A percentile compares a stretch with the other conserved stretches of the same genome.
Conservation (phyloP, 495 filamentous ascomycete genomes). For the Chaetomium tenue region DNA sequence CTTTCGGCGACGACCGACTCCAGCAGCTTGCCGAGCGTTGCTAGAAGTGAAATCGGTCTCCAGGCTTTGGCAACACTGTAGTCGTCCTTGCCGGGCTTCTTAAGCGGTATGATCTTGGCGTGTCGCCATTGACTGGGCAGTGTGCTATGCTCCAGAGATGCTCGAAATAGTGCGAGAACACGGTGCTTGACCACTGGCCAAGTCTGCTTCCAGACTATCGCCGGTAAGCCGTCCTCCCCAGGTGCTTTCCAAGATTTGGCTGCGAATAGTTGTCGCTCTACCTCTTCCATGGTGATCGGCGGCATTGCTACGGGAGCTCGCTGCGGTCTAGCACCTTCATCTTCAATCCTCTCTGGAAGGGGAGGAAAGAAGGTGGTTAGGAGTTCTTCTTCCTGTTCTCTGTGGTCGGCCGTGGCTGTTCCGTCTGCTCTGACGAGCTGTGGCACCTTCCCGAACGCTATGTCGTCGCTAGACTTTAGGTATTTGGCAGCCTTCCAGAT, state of each 20-base stretch:
- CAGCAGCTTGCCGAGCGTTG: neutral
- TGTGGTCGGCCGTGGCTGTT: neutral
- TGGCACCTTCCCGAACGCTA: neutral
- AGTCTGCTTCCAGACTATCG: neutral
- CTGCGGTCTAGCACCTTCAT: slow-evolving; percentile 3
- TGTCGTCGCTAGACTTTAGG: slow-evolving; percentile 1
- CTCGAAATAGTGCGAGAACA: slow-evolving; percentile 2
- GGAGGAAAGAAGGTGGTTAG: slow-evolving; percentile 11
- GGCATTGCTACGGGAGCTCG: slow-evolving; percentile 4
- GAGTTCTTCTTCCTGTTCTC: slow-evolving; percentile 6
- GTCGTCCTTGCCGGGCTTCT: slow-evolving; percentile 12
- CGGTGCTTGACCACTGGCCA: slow-evolving; percentile 13
- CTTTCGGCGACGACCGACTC: slow-evolving; percentile 1
- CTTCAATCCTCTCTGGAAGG: slow-evolving; percentile 6
- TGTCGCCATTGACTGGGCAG: slow-evolving; percentile 9
- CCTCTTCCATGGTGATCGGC: neutral
- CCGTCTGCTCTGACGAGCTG: neutral
- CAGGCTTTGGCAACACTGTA: slow-evolving; percentile 11
- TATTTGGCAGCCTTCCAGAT: slow-evolving; percentile 4
- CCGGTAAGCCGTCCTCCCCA: slow-evolving; percentile 3
- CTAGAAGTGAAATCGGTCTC: slow-evolving; percentile 5
- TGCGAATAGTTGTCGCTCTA: neutral
- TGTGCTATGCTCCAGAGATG: slow-evolving; percentile 8
- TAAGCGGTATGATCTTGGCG: slow-evolving; percentile 2
- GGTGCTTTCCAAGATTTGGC: slow-evolving; percentile 1